Evolutionary conservation across 2,329 filamentous ascomycete genomes (phyloP).

Genomic region (Diaporthe nobilis): DNA sequence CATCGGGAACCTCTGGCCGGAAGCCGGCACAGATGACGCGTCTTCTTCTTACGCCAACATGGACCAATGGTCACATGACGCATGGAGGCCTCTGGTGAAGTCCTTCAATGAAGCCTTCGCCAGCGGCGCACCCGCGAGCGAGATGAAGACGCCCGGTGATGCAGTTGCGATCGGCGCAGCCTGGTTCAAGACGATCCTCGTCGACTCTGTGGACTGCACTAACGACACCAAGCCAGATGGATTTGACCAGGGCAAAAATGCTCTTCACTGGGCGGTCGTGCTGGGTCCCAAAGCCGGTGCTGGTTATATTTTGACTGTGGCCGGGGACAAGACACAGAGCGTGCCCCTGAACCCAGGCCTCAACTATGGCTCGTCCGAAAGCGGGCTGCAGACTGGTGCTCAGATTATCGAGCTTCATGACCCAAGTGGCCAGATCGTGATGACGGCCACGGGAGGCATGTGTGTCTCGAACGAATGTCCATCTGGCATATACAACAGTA

Average conservation of each 20-base stretch:
- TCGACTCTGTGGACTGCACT: background rate
- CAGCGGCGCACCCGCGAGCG: background rate
- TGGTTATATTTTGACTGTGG: background rate
- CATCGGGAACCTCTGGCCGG: background rate
- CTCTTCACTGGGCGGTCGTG: background rate
- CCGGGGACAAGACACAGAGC: background rate
- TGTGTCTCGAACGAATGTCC: background rate
- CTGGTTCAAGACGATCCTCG: background rate
- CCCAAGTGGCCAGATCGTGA: background rate
- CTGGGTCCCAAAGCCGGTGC: background rate
- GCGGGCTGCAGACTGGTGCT: background rate
- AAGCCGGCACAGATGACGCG: background rate
- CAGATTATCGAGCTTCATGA: background rate
- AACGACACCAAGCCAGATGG: background rate
- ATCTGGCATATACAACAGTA: background rate
- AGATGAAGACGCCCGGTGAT: background rate
- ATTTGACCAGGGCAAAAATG: background rate
- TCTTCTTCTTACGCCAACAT: background rate
- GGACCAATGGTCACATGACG: background rate
- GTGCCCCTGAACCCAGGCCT: background rate
- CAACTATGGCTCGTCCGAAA: background rate
- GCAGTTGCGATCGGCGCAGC: background rate
- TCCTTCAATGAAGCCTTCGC: background rate
- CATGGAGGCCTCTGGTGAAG: background rate
- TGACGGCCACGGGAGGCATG: background rate